Percentiles rank a stretch among this genome's conserved stretches.
Evolutionary conservation across 345 rosid genomes (phyloP).

Genomic region (Salix viminalis): DNA sequence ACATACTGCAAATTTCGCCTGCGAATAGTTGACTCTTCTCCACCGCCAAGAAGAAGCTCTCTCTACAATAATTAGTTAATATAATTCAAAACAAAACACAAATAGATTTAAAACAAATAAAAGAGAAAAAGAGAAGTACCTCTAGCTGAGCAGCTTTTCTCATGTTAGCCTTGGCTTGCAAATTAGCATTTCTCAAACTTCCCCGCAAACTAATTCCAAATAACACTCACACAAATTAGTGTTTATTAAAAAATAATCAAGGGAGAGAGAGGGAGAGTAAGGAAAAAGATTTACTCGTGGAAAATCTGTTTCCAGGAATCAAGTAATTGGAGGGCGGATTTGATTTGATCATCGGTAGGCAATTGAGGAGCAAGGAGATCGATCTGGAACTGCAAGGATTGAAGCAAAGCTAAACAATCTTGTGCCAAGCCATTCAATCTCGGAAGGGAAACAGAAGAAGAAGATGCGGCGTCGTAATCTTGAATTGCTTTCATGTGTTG

Average conservation of each 20-base stretch:
- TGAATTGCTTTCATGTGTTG: slow-evolving; percentile 52
- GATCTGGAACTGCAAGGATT: slow-evolving; percentile 65
- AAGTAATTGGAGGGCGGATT: slow-evolving; percentile 54
- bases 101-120: neutral
- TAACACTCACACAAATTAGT: neutral
- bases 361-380: slow-evolving; percentile 90
- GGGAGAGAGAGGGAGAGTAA: neutral
- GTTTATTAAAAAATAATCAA: neutral
- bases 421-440: slow-evolving; percentile 66
- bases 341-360: slow-evolving; percentile 49
- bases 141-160: slow-evolving; percentile 80
- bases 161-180: slow-evolving; percentile 86
- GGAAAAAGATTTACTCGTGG: slow-evolving; percentile 35
- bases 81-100: neutral
- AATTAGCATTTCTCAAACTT: slow-evolving; percentile 75
- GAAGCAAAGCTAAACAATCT: slow-evolving; percentile 50
- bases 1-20: slow-evolving; percentile 87
- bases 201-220: slow-evolving; percentile 49
- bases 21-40: slow-evolving; percentile 82
- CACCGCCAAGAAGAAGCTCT: slow-evolving; percentile 92
- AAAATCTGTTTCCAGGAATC: slow-evolving; percentile 62
- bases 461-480: slow-evolving; percentile 38
- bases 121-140: slow-evolving; percentile 29
- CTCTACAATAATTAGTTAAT: slow-evolving; percentile 39
- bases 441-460: slow-evolving; percentile 42